Percentiles rank a stretch among this genome's conserved stretches.
Evolutionary conservation across 345 rosid genomes (phyloP).

Genomic region (Acer campestre): DNA sequence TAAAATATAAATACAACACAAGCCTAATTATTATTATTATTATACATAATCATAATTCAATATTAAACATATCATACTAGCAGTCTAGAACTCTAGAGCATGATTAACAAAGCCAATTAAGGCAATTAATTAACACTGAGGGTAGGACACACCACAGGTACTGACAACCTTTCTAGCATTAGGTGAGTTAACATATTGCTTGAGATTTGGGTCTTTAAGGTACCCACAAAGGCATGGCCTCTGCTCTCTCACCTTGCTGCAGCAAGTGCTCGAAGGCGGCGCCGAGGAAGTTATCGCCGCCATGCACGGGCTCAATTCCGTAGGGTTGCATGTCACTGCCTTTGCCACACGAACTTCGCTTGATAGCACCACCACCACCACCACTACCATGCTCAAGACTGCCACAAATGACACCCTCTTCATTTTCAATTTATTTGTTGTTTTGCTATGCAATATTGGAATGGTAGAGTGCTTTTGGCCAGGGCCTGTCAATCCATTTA

Average conservation of each 20-base stretch:
- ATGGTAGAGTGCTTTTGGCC: not conserved
- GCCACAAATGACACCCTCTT: constrained; percentile 3
- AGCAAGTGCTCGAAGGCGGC: constrained; percentile 51
- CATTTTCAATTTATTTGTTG: not conserved
- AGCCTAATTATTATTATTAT: not conserved
- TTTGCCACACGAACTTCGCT: constrained; percentile 23
- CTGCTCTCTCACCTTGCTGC: constrained; percentile 62
- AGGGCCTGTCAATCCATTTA: not conserved
- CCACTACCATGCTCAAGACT: constrained; percentile 11
- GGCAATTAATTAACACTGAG: constrained; percentile 41
- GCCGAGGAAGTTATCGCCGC: constrained; percentile 37
- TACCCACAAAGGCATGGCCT: constrained; percentile 67
- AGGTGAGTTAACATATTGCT: constrained; percentile 45
- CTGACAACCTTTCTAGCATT: constrained; percentile 41
- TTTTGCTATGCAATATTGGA: not conserved
- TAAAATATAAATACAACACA: not conserved
- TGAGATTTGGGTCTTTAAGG: constrained; percentile 47
- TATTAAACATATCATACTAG: no score
- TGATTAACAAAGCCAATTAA: not conserved
- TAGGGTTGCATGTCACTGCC: constrained; percentile 53
- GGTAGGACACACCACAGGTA: constrained; percentile 53
- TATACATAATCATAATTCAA: no score
- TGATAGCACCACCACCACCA: not conserved
- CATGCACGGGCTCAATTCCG: constrained; percentile 58
- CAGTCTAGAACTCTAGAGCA: no score